A percentile compares a stretch with the other conserved stretches of the same genome.
These are phyloP conservation scores for Papiliotrema laurentii DNA, from an alignment of 1,284 basidiomycete genomes.

Conservation along the genomic window DNA sequence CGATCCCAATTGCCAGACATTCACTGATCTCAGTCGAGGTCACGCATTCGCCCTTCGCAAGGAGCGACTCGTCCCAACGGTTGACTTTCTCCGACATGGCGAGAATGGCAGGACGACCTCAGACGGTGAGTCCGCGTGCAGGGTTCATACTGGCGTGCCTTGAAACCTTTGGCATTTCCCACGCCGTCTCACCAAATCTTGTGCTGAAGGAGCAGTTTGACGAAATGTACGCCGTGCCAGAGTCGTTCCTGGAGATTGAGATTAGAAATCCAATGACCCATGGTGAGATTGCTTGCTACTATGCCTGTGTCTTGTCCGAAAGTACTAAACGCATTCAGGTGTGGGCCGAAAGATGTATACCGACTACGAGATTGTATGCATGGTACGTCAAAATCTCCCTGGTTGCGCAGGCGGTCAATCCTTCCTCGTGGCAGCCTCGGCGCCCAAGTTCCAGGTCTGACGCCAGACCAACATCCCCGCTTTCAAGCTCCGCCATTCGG, in stretches of 20 bases:
- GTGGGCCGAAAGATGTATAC: conserved; percentile 98
- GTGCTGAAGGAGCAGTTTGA: conserved; percentile 64
- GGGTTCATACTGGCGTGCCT: conserved; percentile 1
- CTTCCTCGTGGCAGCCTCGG: background rate
- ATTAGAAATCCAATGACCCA: conserved; percentile 95
- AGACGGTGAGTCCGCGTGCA: conserved; percentile 61
- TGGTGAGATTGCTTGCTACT: conserved; percentile 54
- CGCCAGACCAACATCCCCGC: conserved; percentile 96
- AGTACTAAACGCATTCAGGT: too few species aligned
- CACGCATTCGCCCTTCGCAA: conserved; percentile 68
- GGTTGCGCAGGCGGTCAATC: background rate
- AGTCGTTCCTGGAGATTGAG: conserved; percentile 98
- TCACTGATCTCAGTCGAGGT: conserved; percentile 30
- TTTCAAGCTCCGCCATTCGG: conserved; percentile 92
- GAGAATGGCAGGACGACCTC: conserved; percentile 63
- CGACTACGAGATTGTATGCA: conserved; percentile 97
- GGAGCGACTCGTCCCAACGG: conserved; percentile 40
- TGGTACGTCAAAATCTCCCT: conserved; percentile 55
- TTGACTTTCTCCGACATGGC: conserved; percentile 64
- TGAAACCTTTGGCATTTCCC: too few species aligned
- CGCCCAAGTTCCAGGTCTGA: too few species aligned
- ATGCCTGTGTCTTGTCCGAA: conserved; percentile 1
- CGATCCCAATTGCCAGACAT: background rate
- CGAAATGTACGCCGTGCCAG: conserved; percentile 96
- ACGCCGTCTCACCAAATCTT: too few species aligned